Conservation (phyloP, 202 grass and related monocot species). For the Dendrocalamus latiflorus region DNA sequence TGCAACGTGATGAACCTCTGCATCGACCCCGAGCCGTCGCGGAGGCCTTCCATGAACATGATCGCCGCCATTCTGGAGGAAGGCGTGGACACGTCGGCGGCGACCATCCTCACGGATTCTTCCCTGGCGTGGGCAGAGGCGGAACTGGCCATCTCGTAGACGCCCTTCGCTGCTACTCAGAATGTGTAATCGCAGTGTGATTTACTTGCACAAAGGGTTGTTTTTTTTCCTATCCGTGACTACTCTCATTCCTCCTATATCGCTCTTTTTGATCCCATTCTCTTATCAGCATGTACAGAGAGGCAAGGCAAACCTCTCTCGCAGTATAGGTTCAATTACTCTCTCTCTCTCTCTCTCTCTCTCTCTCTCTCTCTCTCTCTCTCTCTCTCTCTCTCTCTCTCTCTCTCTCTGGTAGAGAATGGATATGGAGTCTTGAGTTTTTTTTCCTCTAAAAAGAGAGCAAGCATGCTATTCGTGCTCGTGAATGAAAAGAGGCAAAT, state of each 20-base stretch:
- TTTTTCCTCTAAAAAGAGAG: too few relatives aligned
- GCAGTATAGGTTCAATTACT: too few relatives aligned
- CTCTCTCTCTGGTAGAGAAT: too few relatives aligned
- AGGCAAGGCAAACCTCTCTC: too few relatives aligned
- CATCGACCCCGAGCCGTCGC: constrained; percentile 61
- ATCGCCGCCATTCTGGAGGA: constrained; percentile 73
- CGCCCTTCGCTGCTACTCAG: not conserved
- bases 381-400: too few relatives aligned
- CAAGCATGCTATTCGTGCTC: too few relatives aligned
- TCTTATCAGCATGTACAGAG: not conserved
- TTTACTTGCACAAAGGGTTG: not conserved
- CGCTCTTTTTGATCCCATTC: not conserved
- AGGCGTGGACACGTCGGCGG: constrained; percentile 57
- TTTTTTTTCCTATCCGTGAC: constrained; percentile 10
- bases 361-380: too few relatives aligned
- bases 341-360: too few relatives aligned
- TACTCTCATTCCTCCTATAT: not conserved
- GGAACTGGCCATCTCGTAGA: constrained; percentile 57
- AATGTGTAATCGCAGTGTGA: constrained; percentile 24
- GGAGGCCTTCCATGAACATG: constrained; percentile 78
- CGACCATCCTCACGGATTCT: constrained; percentile 52
- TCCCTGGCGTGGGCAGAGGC: constrained; percentile 83
- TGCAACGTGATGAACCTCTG: constrained; percentile 84
- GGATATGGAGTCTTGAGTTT: too few relatives aligned
- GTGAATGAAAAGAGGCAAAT: too few relatives aligned